Base-by-base conservation (phyloP, 1,284 basidiomycete species). In the Heliocybe sulcata region DNA sequence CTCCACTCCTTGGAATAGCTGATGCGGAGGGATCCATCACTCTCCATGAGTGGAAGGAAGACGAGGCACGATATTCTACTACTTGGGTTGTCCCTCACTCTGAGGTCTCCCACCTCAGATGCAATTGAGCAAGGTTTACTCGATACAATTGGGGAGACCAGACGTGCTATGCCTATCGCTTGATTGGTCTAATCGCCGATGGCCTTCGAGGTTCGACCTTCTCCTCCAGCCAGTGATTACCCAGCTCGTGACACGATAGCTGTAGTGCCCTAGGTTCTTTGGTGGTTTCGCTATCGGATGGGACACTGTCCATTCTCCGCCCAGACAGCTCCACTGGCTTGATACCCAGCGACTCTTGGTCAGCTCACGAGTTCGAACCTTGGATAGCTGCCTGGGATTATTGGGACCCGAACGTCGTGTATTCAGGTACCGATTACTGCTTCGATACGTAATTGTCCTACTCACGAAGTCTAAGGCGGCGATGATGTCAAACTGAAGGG, bases 381-480 rank as follows among this genome's bases (percentile, higher is more conserved):
- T 99, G 97, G 97, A 86, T 94, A 50, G 84, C 87, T 0, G 86
- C 90, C 0, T 99, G 92, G 84, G 83, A 98, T 65, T 87, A 89
- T 61, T 94, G 90, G 87, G 72, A 92, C 57, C 71, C 76, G 0
- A 82, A 84, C 60, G 69, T 88, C 14, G 76, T 96, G 1, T 98
- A 93, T 75, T 94, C 92, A 14, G 95, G 94, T 89, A 56, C 45
- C 69, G 58, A 23, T 10, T 25, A 12, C 38, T 29, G 26, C 54
- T 19, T 33, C 19, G 31, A 14, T 26, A 26, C 35, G 51, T 42
- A 45, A 19, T 11, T 22, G 16, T 35, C 16, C 52, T 9, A 53
- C 35, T n/a, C 9, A 27, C 27, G 58, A 45, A n/a, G 33, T n/a
- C 8, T 19, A 54, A 95, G 94, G 96, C 3, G 96, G 97, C 0